Conservation (phyloP, 2,329 filamentous ascomycete species). For the Chrysoporthe cubensis region DNA sequence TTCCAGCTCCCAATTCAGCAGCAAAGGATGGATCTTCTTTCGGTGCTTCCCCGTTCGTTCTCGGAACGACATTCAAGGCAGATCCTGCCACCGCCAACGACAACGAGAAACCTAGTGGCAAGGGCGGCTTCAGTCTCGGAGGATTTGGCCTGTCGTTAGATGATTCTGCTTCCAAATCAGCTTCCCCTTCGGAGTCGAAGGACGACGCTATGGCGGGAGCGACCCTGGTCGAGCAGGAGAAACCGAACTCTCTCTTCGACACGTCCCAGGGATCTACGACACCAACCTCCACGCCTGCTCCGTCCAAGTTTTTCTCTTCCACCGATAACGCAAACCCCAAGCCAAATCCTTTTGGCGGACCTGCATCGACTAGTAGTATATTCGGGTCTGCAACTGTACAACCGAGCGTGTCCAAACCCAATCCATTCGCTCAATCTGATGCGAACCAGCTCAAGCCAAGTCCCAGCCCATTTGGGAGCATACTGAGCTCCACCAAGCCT, state of each 20-base stretch:
- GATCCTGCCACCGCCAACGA: conserved; percentile 66
- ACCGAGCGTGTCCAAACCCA: conserved; percentile 8
- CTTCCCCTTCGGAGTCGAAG: conserved; percentile 40
- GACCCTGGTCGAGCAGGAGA: conserved; percentile 43
- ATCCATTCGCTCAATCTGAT: conserved; percentile 31
- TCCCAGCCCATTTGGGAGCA: conserved; percentile 28
- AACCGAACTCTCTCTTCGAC: conserved; percentile 41
- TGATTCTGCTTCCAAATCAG: conserved; percentile 44
- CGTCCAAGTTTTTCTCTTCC: conserved; percentile 36
- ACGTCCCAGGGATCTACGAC: conserved; percentile 46
- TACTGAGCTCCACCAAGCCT: conserved; percentile 13
- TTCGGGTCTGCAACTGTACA: conserved; percentile 26
- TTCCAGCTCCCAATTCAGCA: conserved; percentile 45
- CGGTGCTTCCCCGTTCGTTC: conserved; percentile 64
- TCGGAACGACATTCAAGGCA: conserved; percentile 69
- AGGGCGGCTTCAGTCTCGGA: conserved; percentile 57
- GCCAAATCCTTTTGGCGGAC: conserved; percentile 23
- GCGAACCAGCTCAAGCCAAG: conserved; percentile 28
- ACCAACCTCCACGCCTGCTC: conserved; percentile 56
- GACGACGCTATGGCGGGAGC: conserved; percentile 58
- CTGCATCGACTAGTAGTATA: conserved; percentile 28
- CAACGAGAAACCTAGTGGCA: conserved; percentile 50
- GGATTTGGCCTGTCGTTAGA: conserved; percentile 63
- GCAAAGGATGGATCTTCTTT: conserved; percentile 43
- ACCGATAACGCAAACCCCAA: conserved; percentile 12